phyloP scores from a whole-genome alignment of 2,329 filamentous ascomycete genomes.

The Stagonosporopsis tanaceti region DNA sequence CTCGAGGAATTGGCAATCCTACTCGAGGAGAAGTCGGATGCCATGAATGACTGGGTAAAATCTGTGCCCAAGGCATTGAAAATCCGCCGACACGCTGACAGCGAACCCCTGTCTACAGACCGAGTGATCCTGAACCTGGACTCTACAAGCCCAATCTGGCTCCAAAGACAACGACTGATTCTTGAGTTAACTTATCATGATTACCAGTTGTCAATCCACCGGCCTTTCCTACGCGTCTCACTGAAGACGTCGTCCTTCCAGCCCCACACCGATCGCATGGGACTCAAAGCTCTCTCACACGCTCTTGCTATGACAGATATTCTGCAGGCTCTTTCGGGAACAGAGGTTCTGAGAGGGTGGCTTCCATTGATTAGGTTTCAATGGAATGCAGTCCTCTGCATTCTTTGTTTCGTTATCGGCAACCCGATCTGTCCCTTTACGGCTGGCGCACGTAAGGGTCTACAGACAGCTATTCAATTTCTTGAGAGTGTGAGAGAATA shows the following conservation, averaged over 20 bases:
- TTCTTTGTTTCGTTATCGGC: constrained; percentile 9
- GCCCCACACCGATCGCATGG: constrained; percentile 11
- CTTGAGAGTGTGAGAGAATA: constrained; percentile 1
- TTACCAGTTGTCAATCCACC: constrained; percentile 4
- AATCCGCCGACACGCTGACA: constrained; percentile 2
- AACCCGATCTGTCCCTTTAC: constrained; percentile 12
- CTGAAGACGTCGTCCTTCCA: constrained; percentile 10
- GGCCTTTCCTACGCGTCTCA: constrained; percentile 7
- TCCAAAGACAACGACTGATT: constrained; percentile 9
- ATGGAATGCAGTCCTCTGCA: constrained; percentile 12
- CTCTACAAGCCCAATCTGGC: constrained; percentile 12
- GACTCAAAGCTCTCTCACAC: constrained; percentile 8
- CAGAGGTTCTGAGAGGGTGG: constrained; percentile 7
- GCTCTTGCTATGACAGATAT: constrained; percentile 13
- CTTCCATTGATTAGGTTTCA: constrained; percentile 6
- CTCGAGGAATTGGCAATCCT: constrained; percentile 5
- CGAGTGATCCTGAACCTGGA: constrained; percentile 4
- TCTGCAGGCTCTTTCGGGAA: constrained; percentile 2
- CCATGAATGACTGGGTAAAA: constrained; percentile 3
- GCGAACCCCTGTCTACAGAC: constrained; percentile 12
- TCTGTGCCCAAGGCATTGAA: constrained; percentile 3
- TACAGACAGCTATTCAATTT: constrained; percentile 1
- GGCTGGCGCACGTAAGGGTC: constrained; percentile 7
- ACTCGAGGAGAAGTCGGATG: not conserved
- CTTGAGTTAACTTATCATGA: constrained; percentile 13